A percentile compares a stretch with the other conserved stretches of the same genome.
Evolutionary conservation across 2,329 filamentous ascomycete genomes (phyloP).

Genomic region (Fusarium mundagurra): DNA sequence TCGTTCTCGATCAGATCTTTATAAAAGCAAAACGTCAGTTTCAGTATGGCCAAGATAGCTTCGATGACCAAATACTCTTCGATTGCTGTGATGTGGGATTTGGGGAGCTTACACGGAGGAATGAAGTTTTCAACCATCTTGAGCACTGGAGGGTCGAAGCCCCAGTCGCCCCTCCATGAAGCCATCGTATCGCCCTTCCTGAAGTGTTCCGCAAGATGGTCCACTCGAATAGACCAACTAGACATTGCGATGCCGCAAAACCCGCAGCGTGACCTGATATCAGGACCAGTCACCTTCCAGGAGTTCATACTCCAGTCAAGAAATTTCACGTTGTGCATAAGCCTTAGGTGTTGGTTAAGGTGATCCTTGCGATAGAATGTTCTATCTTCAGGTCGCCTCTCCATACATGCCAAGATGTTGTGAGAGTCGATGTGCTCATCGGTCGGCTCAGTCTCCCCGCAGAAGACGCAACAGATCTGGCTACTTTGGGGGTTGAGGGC

Average conservation of each 20-base stretch:
- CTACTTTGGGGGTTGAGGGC: rapidly evolving
- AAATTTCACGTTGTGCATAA: background rate
- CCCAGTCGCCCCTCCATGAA: background rate
- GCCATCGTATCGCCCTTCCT: background rate
- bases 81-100: too few species aligned
- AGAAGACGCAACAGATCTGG: background rate
- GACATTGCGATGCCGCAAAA: background rate
- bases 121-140: background rate
- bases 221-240: background rate
- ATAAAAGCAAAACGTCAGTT: too few species aligned
- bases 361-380: background rate
- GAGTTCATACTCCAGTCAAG: background rate
- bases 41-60: too few species aligned
- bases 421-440: rapidly evolving
- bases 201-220: background rate
- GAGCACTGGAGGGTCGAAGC: background rate
- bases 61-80: too few species aligned
- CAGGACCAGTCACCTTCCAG: background rate
- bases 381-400: background rate
- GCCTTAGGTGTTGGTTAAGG: background rate
- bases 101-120: background rate
- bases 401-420: background rate
- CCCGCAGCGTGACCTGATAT: background rate
- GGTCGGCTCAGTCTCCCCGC: rapidly evolving
- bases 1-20: background rate